These are phyloP conservation scores for Botrytis deweyae DNA, from an alignment of 2,329 filamentous ascomycete species.

Conservation along the genomic window DNA sequence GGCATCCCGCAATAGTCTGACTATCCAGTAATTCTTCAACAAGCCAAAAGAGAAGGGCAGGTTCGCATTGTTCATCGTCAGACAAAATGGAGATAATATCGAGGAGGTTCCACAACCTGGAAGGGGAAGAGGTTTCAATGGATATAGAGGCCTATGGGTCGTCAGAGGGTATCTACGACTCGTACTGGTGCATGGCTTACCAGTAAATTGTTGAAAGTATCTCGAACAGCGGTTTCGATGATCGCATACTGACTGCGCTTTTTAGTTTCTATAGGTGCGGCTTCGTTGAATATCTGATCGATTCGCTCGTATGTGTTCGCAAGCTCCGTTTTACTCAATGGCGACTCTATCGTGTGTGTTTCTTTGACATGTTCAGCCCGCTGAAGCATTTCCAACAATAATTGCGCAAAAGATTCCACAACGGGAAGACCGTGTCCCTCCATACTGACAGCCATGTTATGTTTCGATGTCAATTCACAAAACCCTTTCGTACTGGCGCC, in stretches of 20 bases:
- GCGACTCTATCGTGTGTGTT: constrained; percentile 65
- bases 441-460: constrained; percentile 42
- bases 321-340: constrained; percentile 69
- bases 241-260: constrained; percentile 58
- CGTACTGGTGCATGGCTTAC: constrained; percentile 51
- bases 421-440: constrained; percentile 53
- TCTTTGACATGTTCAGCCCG: constrained; percentile 60
- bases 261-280: constrained; percentile 32
- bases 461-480: neutral
- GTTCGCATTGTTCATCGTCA: constrained; percentile 74
- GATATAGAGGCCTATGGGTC: constrained; percentile 63
- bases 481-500: neutral
- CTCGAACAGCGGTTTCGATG: constrained; percentile 80
- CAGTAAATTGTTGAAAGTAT: constrained; percentile 75
- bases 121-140: constrained; percentile 76
- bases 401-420: constrained; percentile 52
- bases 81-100: constrained; percentile 88
- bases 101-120: constrained; percentile 87
- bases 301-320: constrained; percentile 50
- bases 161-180: constrained; percentile 39
- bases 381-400: constrained; percentile 58
- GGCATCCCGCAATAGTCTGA: constrained; percentile 89
- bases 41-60: constrained; percentile 81
- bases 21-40: constrained; percentile 95
- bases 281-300: constrained; percentile 43